phyloP scores from a whole-genome alignment of 345 rosid genomes.

The Rhodomyrtus tomentosa region DNA sequence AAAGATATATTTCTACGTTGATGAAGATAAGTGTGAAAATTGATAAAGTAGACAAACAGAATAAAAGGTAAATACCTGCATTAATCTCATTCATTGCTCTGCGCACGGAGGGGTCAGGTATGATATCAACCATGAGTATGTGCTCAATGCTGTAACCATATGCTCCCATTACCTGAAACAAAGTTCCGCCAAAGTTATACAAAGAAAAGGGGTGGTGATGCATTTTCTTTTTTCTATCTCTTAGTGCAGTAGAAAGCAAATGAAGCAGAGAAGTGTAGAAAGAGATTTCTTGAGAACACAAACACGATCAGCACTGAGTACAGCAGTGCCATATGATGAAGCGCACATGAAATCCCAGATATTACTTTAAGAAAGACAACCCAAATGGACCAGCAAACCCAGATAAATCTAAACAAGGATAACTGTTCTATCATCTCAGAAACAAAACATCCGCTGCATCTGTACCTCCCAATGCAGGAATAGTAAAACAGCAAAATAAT shows the following conservation, averaged over 20 bases:
- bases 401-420: background rate
- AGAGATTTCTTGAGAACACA: background rate
- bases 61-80: slow-evolving; percentile 44
- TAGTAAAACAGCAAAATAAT: background rate
- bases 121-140: slow-evolving; percentile 90
- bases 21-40: background rate
- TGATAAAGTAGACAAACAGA: background rate
- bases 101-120: slow-evolving; percentile 86
- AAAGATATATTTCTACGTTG: background rate
- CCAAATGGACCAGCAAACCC: background rate
- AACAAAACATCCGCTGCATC: background rate
- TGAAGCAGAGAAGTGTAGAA: background rate
- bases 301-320: background rate
- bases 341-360: background rate
- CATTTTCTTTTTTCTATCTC: background rate
- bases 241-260: background rate
- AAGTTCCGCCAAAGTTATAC: background rate
- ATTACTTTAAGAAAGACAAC: background rate
- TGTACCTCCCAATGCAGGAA: background rate
- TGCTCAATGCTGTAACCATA: slow-evolving; percentile 97
- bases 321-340: background rate
- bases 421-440: background rate
- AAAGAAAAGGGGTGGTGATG: background rate
- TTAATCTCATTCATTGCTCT: slow-evolving; percentile 98
- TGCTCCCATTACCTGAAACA: slow-evolving; percentile 76